Conservation (phyloP, 2,329 filamentous ascomycete genomes). For the Allantophomopsis cytisporea region DNA sequence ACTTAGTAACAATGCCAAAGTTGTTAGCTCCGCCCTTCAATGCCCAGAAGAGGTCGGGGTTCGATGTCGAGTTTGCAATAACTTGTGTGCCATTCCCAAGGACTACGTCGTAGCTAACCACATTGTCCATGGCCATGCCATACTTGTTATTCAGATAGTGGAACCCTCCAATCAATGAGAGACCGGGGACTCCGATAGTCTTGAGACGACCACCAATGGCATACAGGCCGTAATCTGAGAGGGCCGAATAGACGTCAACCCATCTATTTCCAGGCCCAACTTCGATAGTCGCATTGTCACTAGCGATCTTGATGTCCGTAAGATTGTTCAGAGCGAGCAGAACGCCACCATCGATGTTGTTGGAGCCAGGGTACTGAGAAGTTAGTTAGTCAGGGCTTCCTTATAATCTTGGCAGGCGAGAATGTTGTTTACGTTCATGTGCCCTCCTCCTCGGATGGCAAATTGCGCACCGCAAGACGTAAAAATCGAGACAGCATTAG, state of each 20-base stretch:
- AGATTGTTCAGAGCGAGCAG: constrained; percentile 29
- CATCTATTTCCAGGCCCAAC: constrained; percentile 24
- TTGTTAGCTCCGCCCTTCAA: constrained; percentile 17
- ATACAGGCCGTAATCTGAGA: constrained; percentile 18
- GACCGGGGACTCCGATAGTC: constrained; percentile 14
- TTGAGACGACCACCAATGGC: constrained; percentile 23
- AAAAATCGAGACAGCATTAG: constrained; percentile 1
- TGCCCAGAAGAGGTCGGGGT: constrained; percentile 15
- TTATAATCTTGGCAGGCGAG: no score
- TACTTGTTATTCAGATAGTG: constrained; percentile 10
- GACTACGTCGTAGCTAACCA: not conserved
- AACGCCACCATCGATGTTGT: constrained; percentile 33
- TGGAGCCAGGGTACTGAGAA: constrained; percentile 33
- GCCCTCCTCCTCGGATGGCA: constrained; percentile 3
- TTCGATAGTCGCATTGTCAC: constrained; percentile 13
- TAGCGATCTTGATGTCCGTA: constrained; percentile 11
- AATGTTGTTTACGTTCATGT: constrained; percentile 1
- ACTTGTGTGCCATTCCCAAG: not conserved
- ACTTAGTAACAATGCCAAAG: constrained; percentile 17
- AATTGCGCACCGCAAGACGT: constrained; percentile 29
- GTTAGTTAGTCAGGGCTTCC: no score
- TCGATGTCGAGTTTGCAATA: not conserved
- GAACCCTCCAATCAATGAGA: constrained; percentile 19
- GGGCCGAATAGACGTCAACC: constrained; percentile 21
- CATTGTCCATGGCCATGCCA: constrained; percentile 19